Evolutionary conservation across 2,329 filamentous ascomycete genomes (phyloP).

Genomic region (Mycosphaerella sp.): DNA sequence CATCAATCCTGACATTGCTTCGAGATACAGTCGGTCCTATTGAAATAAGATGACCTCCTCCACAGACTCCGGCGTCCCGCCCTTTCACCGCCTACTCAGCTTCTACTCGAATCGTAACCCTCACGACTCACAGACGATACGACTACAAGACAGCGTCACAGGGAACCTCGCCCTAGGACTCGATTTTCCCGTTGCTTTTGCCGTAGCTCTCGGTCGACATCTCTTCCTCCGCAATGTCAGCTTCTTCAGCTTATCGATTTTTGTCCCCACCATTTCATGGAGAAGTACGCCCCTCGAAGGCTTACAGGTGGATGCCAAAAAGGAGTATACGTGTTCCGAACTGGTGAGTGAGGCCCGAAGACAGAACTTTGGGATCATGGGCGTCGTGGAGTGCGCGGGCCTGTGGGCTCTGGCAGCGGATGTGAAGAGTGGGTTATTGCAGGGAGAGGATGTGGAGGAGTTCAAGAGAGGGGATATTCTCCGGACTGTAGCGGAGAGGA

Average conservation of each 20-base stretch:
- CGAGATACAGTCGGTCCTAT: too few relatives aligned
- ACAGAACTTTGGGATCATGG: slow-evolving; percentile 21
- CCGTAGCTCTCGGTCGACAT: slow-evolving; percentile 31
- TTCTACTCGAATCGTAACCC: slow-evolving; percentile 33
- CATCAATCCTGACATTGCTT: background rate
- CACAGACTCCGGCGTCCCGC: slow-evolving; percentile 15
- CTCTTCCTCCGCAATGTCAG: slow-evolving; percentile 31
- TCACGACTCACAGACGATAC: slow-evolving; percentile 30
- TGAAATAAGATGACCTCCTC: background rate
- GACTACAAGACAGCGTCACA: slow-evolving; percentile 32
- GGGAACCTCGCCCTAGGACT: slow-evolving; percentile 35
- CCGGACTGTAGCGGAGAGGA: slow-evolving; percentile 26
- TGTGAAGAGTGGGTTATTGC: slow-evolving; percentile 28
- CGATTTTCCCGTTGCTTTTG: slow-evolving; percentile 34
- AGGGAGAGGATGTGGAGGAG: slow-evolving; percentile 29
- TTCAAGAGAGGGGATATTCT: slow-evolving; percentile 32
- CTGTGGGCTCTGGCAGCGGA: slow-evolving; percentile 33
- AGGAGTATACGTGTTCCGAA: slow-evolving; percentile 28
- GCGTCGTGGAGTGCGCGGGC: slow-evolving; percentile 29
- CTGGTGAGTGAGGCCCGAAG: slow-evolving; percentile 22
- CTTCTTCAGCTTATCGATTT: slow-evolving; percentile 31
- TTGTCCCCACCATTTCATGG: slow-evolving; percentile 31
- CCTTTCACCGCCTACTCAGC: slow-evolving; percentile 35
- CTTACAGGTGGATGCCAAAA: slow-evolving; percentile 29
- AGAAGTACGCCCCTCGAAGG: slow-evolving; percentile 29